phyloP scores from a whole-genome alignment of 2,329 filamentous ascomycete species.

The Diaporthe sp. region DNA sequence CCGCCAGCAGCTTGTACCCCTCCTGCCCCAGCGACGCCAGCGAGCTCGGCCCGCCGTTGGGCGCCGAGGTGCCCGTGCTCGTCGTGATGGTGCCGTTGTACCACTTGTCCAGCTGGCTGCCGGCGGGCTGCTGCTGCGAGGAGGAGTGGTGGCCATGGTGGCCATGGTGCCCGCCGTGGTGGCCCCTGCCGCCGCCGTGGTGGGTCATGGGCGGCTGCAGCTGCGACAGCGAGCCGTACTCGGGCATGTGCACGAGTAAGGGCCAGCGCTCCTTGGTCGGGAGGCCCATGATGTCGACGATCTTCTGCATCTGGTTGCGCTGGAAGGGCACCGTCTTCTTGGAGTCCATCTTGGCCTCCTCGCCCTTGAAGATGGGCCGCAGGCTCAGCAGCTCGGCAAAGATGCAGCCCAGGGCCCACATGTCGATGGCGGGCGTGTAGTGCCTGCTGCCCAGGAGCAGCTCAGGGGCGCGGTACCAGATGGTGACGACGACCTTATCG shows the following conservation, averaged over 20 bases:
- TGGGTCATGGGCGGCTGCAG: conserved; percentile 65
- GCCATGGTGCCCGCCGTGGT: conserved; percentile 60
- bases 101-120: conserved; percentile 80
- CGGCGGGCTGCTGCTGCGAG: conserved; percentile 52
- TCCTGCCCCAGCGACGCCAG: conserved; percentile 77
- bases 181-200: conserved; percentile 50
- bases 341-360: conserved; percentile 98
- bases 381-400: conserved; percentile 94
- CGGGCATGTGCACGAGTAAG: conserved; percentile 85
- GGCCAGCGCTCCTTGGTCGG: conserved; percentile 93
- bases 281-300: conserved; percentile 94
- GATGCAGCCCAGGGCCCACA: conserved; percentile 98
- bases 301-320: conserved; percentile 98
- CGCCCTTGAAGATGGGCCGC: conserved; percentile 96
- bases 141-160: conserved; percentile 65
- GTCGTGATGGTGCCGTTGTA: conserved; percentile 79
- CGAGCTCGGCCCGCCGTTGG: conserved; percentile 50
- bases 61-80: conserved; percentile 61
- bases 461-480: conserved; percentile 98
- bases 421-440: conserved; percentile 96
- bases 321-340: conserved; percentile 99
- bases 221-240: conserved; percentile 78
- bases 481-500: conserved; percentile 98
- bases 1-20: conserved; percentile 84
- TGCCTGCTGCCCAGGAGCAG: conserved; percentile 92